These are phyloP conservation scores for Yamadazyma paraphyllophila DNA, from an alignment of 805 yeast genomes.

Conservation along the genomic window DNA sequence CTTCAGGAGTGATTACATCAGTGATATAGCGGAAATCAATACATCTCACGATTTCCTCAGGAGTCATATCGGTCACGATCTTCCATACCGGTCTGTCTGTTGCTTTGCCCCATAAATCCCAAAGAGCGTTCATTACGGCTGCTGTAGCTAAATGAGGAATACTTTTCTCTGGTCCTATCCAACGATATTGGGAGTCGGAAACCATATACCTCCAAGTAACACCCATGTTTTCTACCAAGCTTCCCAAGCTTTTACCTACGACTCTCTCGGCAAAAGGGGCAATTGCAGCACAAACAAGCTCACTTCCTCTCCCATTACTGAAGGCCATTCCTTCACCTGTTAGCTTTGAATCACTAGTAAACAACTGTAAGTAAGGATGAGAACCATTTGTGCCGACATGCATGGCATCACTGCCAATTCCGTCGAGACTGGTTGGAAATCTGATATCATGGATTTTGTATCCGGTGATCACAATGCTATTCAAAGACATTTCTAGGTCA, in stretches of 20 bases:
- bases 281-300: conserved; percentile 23
- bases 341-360: conserved; percentile 24
- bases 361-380: conserved; percentile 34
- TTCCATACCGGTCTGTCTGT: conserved; percentile 41
- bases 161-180: conserved; percentile 48
- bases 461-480: conserved; percentile 21
- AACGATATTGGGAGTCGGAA: conserved; percentile 39
- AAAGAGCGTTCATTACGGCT: conserved; percentile 39
- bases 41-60: conserved; percentile 39
- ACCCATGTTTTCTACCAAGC: conserved; percentile 36
- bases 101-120: conserved; percentile 44
- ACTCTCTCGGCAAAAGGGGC: conserved; percentile 36
- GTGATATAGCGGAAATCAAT: conserved; percentile 42
- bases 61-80: conserved; percentile 40
- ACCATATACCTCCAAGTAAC: conserved; percentile 41
- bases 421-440: conserved; percentile 40
- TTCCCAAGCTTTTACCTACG: conserved; percentile 28
- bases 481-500: conserved; percentile 2
- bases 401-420: conserved; percentile 44
- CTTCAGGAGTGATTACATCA: conserved; percentile 44
- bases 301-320: conserved; percentile 16
- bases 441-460: conserved; percentile 29
- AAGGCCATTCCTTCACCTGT: conserved; percentile 44
- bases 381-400: conserved; percentile 40
- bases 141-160: conserved; percentile 41